Percentiles rank a stretch among this genome's conserved stretches.
Evolutionary conservation across 495 filamentous ascomycete genomes (phyloP).

Genomic region (Podospora tetraspora): DNA sequence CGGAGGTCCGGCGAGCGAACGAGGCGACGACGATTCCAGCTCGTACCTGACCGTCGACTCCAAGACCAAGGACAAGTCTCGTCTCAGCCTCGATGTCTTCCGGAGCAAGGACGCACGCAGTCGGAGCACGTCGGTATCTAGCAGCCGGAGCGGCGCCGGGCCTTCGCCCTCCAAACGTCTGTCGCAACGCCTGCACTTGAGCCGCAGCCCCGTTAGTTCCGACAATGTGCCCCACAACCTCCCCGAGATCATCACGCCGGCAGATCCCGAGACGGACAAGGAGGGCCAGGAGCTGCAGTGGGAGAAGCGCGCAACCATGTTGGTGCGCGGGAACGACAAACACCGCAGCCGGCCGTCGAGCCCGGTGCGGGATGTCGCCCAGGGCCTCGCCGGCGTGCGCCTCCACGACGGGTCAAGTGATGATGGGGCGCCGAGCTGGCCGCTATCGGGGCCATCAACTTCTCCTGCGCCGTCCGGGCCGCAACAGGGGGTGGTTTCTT

Average conservation of each 20-base stretch:
- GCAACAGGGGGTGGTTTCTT: conserved; percentile 35
- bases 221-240: conserved; percentile 72
- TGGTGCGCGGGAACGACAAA: conserved; percentile 62
- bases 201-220: conserved; percentile 56
- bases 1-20: conserved; percentile 21
- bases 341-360: conserved; percentile 38
- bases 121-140: conserved; percentile 43
- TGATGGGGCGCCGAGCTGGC: conserved; percentile 7
- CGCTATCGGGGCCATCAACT: not conserved
- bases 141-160: conserved; percentile 34
- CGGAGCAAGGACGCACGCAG: conserved; percentile 40
- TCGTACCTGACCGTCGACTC: conserved; percentile 34
- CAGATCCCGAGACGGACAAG: conserved; percentile 40
- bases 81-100: conserved; percentile 28
- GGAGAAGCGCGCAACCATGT: conserved; percentile 84
- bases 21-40: conserved; percentile 14
- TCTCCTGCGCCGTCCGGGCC: conserved; percentile 17
- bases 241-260: conserved; percentile 59
- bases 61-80: conserved; percentile 18
- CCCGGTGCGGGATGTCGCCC: conserved; percentile 22
- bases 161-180: conserved; percentile 41
- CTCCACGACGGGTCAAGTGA: conserved; percentile 22
- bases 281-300: conserved; percentile 50
- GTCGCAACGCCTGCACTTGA: conserved; percentile 66
- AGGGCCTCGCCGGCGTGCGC: conserved; percentile 22